These are phyloP conservation scores for Euryodendron excelsum DNA, from an alignment of 148 eudicot genomes.

Conservation along the genomic window DNA sequence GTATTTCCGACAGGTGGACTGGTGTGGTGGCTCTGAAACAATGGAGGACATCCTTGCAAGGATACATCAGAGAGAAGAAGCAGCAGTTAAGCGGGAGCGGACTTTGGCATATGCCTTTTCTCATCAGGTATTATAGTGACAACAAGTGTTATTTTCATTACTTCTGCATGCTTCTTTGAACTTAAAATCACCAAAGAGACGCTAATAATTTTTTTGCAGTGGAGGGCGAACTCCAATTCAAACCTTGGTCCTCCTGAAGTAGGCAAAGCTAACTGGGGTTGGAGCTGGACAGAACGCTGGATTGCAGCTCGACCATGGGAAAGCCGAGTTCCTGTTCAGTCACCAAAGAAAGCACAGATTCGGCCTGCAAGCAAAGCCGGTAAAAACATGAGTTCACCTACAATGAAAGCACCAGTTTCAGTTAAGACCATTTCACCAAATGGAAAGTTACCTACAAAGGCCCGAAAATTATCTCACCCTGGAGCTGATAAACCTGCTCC, in stretches of 20 bases:
- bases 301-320: constrained; percentile 98
- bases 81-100: constrained; percentile 86
- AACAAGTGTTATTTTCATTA: not conserved
- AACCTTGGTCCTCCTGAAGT: constrained; percentile 59
- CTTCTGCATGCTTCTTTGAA: not conserved
- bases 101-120: constrained; percentile 92
- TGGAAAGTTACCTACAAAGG: constrained; percentile 46
- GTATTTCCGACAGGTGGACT: constrained; percentile 66
- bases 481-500: constrained; percentile 42
- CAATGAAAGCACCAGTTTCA: constrained; percentile 34
- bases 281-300: constrained; percentile 99
- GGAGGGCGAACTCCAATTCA: constrained; percentile 49
- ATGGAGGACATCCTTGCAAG: constrained; percentile 77
- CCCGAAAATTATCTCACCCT: constrained; percentile 57
- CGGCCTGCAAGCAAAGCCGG: constrained; percentile 34
- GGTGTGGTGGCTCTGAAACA: constrained; percentile 79
- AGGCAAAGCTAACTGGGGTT: constrained; percentile 84
- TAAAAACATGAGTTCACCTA: constrained; percentile 26
- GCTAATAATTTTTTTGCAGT: constrained; percentile 13
- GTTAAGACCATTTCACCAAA: constrained; percentile 39
- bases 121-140: constrained; percentile 60
- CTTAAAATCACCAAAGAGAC: not conserved
- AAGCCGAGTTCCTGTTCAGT: constrained; percentile 45
- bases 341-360: constrained; percentile 40
- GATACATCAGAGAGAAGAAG: constrained; percentile 88